phyloP scores from a whole-genome alignment of 208 protist genomes.

The Acanthamoeba royreba region DNA sequence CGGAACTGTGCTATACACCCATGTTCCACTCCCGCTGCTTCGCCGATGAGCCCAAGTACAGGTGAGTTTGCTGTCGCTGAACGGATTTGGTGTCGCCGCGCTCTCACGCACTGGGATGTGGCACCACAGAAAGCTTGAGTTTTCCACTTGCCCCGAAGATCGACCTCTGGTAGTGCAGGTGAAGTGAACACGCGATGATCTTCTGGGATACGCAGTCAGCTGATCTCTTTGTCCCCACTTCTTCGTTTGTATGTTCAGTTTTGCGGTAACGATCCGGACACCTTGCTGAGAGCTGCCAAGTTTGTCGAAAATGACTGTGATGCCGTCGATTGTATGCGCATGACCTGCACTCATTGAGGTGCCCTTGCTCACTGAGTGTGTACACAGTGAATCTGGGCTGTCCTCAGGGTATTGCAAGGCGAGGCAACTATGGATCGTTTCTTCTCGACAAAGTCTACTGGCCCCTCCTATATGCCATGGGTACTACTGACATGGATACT shows the following conservation, averaged over 20 bases:
- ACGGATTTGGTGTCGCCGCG: neutral
- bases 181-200: neutral
- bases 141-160: conserved; percentile 71
- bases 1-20: conserved; percentile 68
- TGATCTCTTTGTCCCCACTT: neutral
- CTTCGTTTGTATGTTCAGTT: conserved; percentile 50
- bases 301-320: conserved; percentile 78
- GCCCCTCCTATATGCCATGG: conserved; percentile 43
- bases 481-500: neutral
- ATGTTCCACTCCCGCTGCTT: conserved; percentile 64
- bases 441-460: conserved; percentile 54
- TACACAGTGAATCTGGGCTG: conserved; percentile 40
- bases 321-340: conserved; percentile 68
- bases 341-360: neutral
- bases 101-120: neutral
- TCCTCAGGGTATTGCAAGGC: conserved; percentile 50
- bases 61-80: neutral
- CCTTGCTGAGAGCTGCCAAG: conserved; percentile 72
- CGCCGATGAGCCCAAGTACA: neutral
- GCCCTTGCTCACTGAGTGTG: neutral
- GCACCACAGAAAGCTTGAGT: neutral
- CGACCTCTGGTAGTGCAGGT: conserved; percentile 76
- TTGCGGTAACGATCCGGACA: conserved; percentile 75
- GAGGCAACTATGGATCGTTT: conserved; percentile 68
- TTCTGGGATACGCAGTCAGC: neutral